These are phyloP conservation scores for Strigomonas oncopelti DNA, from an alignment of 208 protist species.

Conservation along the genomic window DNA sequence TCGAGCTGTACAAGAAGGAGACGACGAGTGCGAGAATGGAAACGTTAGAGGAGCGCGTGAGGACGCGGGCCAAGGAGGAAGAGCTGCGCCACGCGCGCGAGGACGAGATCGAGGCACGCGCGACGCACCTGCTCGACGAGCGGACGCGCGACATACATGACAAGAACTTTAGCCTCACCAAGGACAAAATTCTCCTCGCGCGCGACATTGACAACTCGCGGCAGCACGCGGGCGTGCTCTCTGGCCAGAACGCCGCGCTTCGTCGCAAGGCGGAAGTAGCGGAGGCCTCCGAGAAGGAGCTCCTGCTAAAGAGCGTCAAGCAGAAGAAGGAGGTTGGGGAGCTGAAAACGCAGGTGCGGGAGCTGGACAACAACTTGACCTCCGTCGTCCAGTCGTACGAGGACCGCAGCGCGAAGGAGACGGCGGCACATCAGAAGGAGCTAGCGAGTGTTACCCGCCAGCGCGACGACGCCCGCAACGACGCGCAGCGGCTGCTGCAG, in stretches of 20 bases:
- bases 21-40: conserved; percentile 34
- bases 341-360: conserved; percentile 48
- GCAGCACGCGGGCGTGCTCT: conserved; percentile 19
- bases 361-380: conserved; percentile 57
- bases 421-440: conserved; percentile 23
- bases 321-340: conserved; percentile 51
- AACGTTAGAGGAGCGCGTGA: conserved; percentile 77
- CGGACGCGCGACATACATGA: conserved; percentile 66
- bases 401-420: conserved; percentile 27
- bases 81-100: conserved; percentile 34
- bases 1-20: conserved; percentile 21
- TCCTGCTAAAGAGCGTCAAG: conserved; percentile 36
- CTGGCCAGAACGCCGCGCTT: conserved; percentile 42
- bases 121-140: conserved; percentile 56
- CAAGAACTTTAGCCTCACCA: conserved; percentile 66
- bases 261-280: conserved; percentile 45
- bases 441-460: conserved; percentile 37
- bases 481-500: conserved; percentile 35
- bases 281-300: conserved; percentile 31
- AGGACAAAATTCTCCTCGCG: conserved; percentile 63
- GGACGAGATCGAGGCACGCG: conserved; percentile 49
- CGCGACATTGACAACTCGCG: conserved; percentile 34
- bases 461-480: conserved; percentile 52
- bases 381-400: conserved; percentile 58
- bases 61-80: conserved; percentile 53